These are phyloP conservation scores for Botrytis hyacinthi DNA, from an alignment of 2,329 filamentous ascomycete species.

Conservation along the genomic window DNA sequence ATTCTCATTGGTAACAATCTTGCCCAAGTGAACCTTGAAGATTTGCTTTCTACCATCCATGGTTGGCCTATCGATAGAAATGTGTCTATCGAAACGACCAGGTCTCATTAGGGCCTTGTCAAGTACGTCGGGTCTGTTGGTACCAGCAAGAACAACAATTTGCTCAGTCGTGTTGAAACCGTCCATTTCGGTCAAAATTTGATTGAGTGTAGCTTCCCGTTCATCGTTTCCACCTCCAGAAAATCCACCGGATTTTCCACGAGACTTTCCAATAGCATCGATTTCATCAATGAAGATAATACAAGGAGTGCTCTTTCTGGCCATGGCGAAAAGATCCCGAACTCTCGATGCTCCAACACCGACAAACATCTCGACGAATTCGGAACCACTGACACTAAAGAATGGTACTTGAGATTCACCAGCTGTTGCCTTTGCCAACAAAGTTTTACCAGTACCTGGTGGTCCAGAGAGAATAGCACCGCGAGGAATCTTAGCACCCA, in stretches of 20 bases:
- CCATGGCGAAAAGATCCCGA: constrained; percentile 89
- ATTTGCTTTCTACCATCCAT: constrained; percentile 97
- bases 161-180: constrained; percentile 97
- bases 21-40: constrained; percentile 89
- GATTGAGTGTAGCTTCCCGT: constrained; percentile 93
- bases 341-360: constrained; percentile 96
- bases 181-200: constrained; percentile 99
- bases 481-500: constrained; percentile 96
- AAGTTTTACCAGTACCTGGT: constrained; percentile 95
- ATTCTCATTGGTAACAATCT: constrained; percentile 91
- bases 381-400: constrained; percentile 96
- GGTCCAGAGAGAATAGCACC: constrained; percentile 97
- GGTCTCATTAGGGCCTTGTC: constrained; percentile 96
- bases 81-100: constrained; percentile 95
- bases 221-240: constrained; percentile 88
- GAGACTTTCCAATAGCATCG: constrained; percentile 90
- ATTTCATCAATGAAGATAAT: constrained; percentile 99
- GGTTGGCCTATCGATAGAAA: constrained; percentile 89
- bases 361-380: constrained; percentile 99
- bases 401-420: constrained; percentile 97
- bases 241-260: constrained; percentile 73
- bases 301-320: constrained; percentile 92
- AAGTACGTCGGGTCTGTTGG: constrained; percentile 90
- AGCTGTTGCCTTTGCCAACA: constrained; percentile 94
- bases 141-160: constrained; percentile 94